phyloP scores from a whole-genome alignment of 148 eudicot species.

The Spergularia bocconei region DNA sequence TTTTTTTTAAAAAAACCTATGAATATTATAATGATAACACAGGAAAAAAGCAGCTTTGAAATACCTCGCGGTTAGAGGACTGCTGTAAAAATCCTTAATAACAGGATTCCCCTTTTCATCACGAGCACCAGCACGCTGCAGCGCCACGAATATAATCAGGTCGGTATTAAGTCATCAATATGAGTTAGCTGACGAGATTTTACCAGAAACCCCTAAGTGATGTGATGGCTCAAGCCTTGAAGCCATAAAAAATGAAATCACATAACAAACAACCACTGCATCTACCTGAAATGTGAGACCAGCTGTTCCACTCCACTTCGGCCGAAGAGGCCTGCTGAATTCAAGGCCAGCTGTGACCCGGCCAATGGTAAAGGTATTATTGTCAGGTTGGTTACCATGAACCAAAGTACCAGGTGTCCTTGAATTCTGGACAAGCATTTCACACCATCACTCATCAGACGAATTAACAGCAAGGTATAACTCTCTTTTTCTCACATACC shows the following conservation, averaged over 20 bases:
- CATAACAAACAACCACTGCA: background rate
- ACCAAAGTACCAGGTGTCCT: conserved; percentile 95
- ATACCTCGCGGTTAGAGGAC: conserved; percentile 95
- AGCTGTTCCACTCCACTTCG: conserved; percentile 98
- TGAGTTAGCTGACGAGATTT: background rate
- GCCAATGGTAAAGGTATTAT: conserved; percentile 70
- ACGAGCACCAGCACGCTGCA: conserved; percentile 91
- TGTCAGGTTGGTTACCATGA: conserved; percentile 81
- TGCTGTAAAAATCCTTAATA: conserved; percentile 75
- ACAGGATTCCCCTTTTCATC: conserved; percentile 88
- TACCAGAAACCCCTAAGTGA: background rate
- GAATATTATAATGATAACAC: background rate
- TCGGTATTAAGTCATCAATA: background rate
- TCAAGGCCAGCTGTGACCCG: conserved; percentile 91
- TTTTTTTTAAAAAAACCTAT: no score
- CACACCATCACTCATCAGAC: conserved; percentile 9
- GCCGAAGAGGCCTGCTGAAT: conserved; percentile 84
- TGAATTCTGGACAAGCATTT: conserved; percentile 58
- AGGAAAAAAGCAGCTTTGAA: conserved; percentile 3
- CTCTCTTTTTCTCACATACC: background rate
- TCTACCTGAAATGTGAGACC: conserved; percentile 92
- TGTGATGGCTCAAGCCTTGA: background rate
- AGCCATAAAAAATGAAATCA: no score
- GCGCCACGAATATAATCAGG: conserved; percentile 13
- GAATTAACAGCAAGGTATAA: conserved; percentile 1